Evolutionary conservation across 331 rosid species (phyloP).

Genomic region (Ulmus americana): DNA sequence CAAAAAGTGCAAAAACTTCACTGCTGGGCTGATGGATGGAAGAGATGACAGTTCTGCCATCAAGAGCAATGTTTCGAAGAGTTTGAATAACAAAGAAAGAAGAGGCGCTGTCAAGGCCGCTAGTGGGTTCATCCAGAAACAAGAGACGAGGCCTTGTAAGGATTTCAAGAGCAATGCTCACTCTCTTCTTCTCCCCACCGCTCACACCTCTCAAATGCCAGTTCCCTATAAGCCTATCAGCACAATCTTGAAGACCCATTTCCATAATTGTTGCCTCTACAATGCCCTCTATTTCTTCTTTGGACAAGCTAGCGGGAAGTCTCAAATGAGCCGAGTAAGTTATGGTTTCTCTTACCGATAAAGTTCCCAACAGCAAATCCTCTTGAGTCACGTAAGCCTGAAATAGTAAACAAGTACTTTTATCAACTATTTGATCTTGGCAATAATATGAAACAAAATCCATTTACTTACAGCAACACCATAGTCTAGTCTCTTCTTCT

Average conservation of each 20-base stretch:
- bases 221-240: constrained; percentile 69
- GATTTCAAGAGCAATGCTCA: constrained; percentile 83
- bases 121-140: constrained; percentile 92
- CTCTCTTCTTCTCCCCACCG: constrained; percentile 90
- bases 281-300: constrained; percentile 47
- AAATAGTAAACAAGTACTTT: not conserved
- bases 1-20: constrained; percentile 93
- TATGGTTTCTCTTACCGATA: constrained; percentile 76
- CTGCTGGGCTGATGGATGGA: constrained; percentile 91
- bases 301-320: constrained; percentile 49
- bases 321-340: constrained; percentile 68
- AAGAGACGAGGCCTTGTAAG: constrained; percentile 74
- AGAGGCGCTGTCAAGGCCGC: constrained; percentile 90
- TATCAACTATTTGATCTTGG: not conserved
- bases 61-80: constrained; percentile 66
- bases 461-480: constrained; percentile 62
- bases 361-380: constrained; percentile 79
- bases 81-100: constrained; percentile 88
- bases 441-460: not conserved
- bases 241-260: constrained; percentile 93
- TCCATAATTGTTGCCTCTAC: constrained; percentile 64
- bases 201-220: constrained; percentile 92
- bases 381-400: constrained; percentile 97
- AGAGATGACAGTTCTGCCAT: constrained; percentile 78
- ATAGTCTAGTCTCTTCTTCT: constrained; percentile 53